Evolutionary conservation across 352 stramenopile species (phyloP), one percentile per base, ranked within the genome.

Genomic region (Pythium sukuiense): DNA sequence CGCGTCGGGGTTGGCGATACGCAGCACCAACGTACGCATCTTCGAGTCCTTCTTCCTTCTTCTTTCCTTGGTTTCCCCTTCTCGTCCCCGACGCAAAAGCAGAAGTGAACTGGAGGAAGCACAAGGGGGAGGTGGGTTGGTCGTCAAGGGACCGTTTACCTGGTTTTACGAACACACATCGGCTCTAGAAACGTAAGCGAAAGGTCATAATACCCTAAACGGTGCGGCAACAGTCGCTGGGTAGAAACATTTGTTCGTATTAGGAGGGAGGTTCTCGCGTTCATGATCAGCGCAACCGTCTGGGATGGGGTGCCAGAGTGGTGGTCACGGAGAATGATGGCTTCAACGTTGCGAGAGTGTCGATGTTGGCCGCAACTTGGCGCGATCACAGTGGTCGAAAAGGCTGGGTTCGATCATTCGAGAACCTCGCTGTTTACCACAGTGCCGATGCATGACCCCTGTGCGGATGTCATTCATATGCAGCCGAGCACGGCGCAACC

Each of bases 1-100:
- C 27, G 55, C 66, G 26, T 59, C 58, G 13, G 61, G 64, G 29
- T 55, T 70, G 20, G 63, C 50, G 39, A 65, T 58, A 24, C 49
- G 56, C 2, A 84, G 58, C 41, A 76, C 63, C 39, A 85, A 62
- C 26, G 37, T 41, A 46, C 71, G 75, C 64, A 61, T 61, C 50
- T 73, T 81, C n/a, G 54, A 59, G n/a, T 55, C 9, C 13, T 64
- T 67, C 27, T 45, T 52, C 12, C 32, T 62, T 56, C 20, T 61
- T 55, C 48, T 55, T 61, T 50, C 67, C 55, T 35, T 39, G 52
- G 14, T n/a, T 60, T 55, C 37, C 43, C 33, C 52, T 55, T 61
- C 60, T 59, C 52, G 41, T 12, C 33, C 2, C 46, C 55, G 39
- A 57, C 41, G 60, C 69, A 63, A 74, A 81, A 74, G 72, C 62